Conservation (phyloP, 2,329 filamentous ascomycete species). For the Ceratocystiopsis minuta region DNA sequence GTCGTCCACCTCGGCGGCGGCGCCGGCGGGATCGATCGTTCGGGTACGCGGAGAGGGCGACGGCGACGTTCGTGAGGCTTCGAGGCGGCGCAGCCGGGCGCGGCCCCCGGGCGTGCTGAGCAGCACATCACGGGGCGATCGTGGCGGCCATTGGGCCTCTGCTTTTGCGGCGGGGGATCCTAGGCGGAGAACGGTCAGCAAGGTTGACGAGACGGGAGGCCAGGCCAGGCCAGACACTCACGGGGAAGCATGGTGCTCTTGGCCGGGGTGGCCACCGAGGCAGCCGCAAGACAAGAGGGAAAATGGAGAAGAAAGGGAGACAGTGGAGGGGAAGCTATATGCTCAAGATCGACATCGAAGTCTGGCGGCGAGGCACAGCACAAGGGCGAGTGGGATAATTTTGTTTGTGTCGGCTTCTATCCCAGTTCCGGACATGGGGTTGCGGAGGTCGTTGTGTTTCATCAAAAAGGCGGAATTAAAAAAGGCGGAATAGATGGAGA, state of each 20-base stretch:
- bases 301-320: background rate
- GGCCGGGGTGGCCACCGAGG: too few species aligned
- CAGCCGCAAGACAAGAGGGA: background rate
- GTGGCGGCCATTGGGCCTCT: conserved; percentile 42
- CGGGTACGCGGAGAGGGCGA: conserved; percentile 36
- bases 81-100: conserved; percentile 51
- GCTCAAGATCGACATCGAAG: too few species aligned
- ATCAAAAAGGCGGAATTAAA: too few species aligned
- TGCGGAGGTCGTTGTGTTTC: too few species aligned
- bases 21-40: too few species aligned
- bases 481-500: too few species aligned
- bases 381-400: too few species aligned
- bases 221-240: background rate
- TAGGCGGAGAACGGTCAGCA: background rate
- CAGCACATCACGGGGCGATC: conserved; percentile 46
- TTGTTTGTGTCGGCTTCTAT: too few species aligned
- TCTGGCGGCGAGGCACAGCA: too few species aligned
- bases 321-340: background rate
- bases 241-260: conserved; percentile 5
- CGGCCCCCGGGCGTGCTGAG: conserved; percentile 60
- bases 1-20: conserved; percentile 13
- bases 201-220: too few species aligned
- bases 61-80: conserved; percentile 42
- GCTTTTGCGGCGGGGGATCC: conserved; percentile 12
- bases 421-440: too few species aligned